phyloP scores from a whole-genome alignment of 2,329 filamentous ascomycete genomes.

The Dryadomyces quercivorus region DNA sequence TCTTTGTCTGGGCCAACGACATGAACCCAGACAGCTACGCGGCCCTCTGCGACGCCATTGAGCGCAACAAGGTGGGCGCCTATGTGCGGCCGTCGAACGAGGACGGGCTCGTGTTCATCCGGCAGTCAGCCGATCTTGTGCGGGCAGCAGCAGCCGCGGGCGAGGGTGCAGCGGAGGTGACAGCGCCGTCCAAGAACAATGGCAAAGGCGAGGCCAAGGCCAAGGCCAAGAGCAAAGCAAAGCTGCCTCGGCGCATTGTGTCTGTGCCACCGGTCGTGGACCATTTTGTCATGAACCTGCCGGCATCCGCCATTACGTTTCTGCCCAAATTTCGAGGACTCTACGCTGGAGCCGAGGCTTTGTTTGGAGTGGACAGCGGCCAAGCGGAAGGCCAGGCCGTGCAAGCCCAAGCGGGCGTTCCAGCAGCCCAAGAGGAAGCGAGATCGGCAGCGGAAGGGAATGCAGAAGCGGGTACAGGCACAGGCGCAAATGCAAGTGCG shows the following conservation, averaged over 20 bases:
- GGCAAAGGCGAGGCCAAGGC: background rate
- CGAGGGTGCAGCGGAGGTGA: slow-evolving; percentile 24
- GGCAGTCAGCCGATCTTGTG: slow-evolving; percentile 49
- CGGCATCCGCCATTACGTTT: slow-evolving; percentile 79
- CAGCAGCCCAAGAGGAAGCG: background rate
- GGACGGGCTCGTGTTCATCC: slow-evolving; percentile 75
- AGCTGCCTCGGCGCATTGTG: slow-evolving; percentile 14
- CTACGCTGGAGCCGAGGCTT: slow-evolving; percentile 56
- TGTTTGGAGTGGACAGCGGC: slow-evolving; percentile 43
- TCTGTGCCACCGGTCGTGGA: slow-evolving; percentile 62
- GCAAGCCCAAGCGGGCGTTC: background rate
- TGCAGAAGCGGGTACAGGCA: background rate
- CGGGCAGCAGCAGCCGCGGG: slow-evolving; percentile 35
- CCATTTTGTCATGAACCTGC: slow-evolving; percentile 98
- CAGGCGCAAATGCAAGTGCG: background rate
- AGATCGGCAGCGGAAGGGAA: slow-evolving; percentile 26
- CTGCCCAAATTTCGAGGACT: slow-evolving; percentile 64
- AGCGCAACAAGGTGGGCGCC: slow-evolving; percentile 64
- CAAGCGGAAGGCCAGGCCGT: background rate
- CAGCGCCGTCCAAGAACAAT: slow-evolving; percentile 2
- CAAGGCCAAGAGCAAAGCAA: slow-evolving; percentile 11
- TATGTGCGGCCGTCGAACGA: slow-evolving; percentile 72
- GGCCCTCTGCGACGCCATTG: slow-evolving; percentile 57
- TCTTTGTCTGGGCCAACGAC: slow-evolving; percentile 95
- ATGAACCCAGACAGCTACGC: slow-evolving; percentile 82